Evolutionary conservation across 176 grass and related monocot species (phyloP).

Genomic region (Cymbopogon citratus): DNA sequence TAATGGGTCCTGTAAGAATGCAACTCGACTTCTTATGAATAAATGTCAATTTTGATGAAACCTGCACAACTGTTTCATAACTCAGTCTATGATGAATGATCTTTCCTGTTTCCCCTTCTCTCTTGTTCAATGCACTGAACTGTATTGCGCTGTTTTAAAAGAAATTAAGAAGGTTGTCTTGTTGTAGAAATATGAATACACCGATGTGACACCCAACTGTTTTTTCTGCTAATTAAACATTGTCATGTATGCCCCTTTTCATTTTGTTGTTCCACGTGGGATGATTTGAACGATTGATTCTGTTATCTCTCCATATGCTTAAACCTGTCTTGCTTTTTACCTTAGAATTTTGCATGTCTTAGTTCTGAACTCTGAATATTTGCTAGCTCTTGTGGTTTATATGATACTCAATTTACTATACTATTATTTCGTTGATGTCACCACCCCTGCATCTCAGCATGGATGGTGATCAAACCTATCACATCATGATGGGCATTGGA

Average conservation of each 20-base stretch:
- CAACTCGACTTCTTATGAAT: neutral
- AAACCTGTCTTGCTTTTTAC: neutral
- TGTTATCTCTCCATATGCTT: neutral
- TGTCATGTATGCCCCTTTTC: neutral
- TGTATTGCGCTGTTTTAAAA: neutral
- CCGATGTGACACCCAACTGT: conserved; percentile 36
- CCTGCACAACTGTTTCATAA: neutral
- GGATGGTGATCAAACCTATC: neutral
- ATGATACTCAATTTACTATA: neutral
- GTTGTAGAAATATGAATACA: conserved; percentile 11
- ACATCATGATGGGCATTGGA: neutral
- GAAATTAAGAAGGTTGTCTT: neutral
- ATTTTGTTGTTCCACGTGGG: neutral
- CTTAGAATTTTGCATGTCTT: neutral
- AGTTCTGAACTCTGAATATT: neutral
- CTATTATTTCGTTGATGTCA: neutral
- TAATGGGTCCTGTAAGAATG: neutral
- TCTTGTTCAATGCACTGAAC: neutral
- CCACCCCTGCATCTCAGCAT: neutral
- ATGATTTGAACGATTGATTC: neutral
- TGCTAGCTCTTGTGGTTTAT: neutral
- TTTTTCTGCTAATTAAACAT: conserved; percentile 44
- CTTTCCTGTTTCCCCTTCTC: neutral
- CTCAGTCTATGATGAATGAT: neutral
- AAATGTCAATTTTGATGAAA: conserved; percentile 9